Base-by-base conservation (phyloP, 495 filamentous ascomycete species). In the Penicillium herquei region DNA sequence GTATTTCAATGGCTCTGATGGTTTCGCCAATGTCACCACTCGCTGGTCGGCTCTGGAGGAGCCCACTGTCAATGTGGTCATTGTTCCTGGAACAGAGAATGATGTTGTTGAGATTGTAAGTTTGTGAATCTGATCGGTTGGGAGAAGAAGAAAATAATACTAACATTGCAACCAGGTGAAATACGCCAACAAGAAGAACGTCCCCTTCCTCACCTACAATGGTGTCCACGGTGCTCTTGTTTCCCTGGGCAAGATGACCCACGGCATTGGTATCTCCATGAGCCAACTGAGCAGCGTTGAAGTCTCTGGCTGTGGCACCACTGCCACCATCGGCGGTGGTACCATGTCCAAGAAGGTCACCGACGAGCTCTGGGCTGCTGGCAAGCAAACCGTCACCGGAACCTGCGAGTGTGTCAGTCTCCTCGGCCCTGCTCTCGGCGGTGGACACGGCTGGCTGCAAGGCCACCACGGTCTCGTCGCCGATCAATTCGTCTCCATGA, bases 401-500 rank as follows among this genome's bases (percentile, higher is more conserved):
- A 71, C 68, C 8, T 82, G 81, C 49, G 74, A 83, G 57, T 87
- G 83, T 61, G 78, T 81, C 39, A 75, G 79, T 56, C 64, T 73
- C 52, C 56, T 84, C 3, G 83, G 82, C 6, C 79, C 81, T 12
- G 77, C 69, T 0, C 78, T 88, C 9, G 84, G 86, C 21, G 84
- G 84, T 52, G 85, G 84, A 30, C 80, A 85, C 56, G 84, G 86
- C 18, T 75, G 72, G 62, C 74, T 82, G 11, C 78, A 84, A 65
- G 84, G 85, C 14, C 73, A 69, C 39, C 67, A 86, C 62, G 85
- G 86, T 1, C 76, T 89, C 32, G 55, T 86, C 13, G 67, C 76
- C 10, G 85, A 89, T 52, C 75, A 82, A 44, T 74, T 84, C 26
- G 56, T 83, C 4, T 80, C 77, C 0, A 61, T 76, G 55, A 75